Base-by-base conservation (phyloP, 805 yeast genomes). In the Cyberlindnera xishuangbannaensis region DNA sequence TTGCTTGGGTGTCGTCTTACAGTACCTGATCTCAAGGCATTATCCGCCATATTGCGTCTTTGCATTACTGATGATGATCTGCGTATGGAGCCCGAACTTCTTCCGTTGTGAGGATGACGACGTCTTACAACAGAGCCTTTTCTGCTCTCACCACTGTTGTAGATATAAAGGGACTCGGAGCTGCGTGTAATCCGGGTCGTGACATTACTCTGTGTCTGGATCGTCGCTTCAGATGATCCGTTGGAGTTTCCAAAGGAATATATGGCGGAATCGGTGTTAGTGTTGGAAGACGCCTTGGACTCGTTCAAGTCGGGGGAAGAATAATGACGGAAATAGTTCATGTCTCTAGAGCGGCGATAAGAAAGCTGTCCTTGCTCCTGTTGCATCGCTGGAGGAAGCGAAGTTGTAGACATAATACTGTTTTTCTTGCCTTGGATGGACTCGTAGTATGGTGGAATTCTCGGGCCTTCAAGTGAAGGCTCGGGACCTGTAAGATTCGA, bases 121-220 rank as follows among this genome's bases (percentile, higher is more conserved):
- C 31, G 32, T 9, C 21, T 31, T 4, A 29, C 36, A n/a, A 33
- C 29, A 15, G n/a, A 20, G 9, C 20, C 12, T n/a, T 36, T 23
- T 10, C 21, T 21, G 6, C 15, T 23, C 4, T 5, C 4, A 3
- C 10, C 10, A 14, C 25, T 18, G 8, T 15, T n/a, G 8, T 8
- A 8, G 11, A 11, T 11, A 13, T 18, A 26, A 2, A 36, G 2
- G 5, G 40, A 36, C 12, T 22, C 40, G 4, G 37, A 17, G 25
- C 15, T 29, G 24, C 37, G 17, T 6, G 59, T 41, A 14, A 58
- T 55, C 33, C 54, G 61, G 7, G 62, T 58, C 16, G 48, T 43
- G 9, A 34, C 30, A 24, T 48, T 48, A 25, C 41, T 36, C 34
- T 44, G 33, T n/a, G 51, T 41, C 30, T 49, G 45, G 16, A 45